phyloP scores from a whole-genome alignment of 768 basidiomycete species.

The Xerocomellus chrysenteron region DNA sequence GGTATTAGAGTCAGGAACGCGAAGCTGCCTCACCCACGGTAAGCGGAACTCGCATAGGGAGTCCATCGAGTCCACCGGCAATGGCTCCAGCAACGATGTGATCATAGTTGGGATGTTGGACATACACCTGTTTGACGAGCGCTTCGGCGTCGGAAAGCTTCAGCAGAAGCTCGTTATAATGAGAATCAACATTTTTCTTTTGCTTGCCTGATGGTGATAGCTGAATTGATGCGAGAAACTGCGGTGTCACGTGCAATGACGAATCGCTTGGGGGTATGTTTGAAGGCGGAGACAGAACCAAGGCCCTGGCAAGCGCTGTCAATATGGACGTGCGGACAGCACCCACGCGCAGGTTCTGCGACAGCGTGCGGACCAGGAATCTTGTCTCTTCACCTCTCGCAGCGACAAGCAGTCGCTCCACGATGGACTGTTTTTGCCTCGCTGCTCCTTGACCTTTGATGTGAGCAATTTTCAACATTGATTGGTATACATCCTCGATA shows the following conservation, averaged over 20 bases:
- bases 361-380: constrained; percentile 74
- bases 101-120: constrained; percentile 74
- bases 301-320: constrained; percentile 74
- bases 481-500: constrained; percentile 63
- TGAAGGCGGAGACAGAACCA: constrained; percentile 56
- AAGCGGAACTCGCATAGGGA: constrained; percentile 61
- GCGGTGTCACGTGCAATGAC: constrained; percentile 27
- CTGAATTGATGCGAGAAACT: constrained; percentile 19
- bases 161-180: constrained; percentile 36
- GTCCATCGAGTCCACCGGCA: constrained; percentile 56
- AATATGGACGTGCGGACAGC: constrained; percentile 84
- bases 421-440: constrained; percentile 72
- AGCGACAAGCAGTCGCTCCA: constrained; percentile 79
- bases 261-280: constrained; percentile 23
- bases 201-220: constrained; percentile 21
- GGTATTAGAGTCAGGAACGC: constrained; percentile 3
- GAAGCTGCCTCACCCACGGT: constrained; percentile 56
- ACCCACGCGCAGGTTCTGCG: constrained; percentile 79
- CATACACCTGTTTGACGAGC: constrained; percentile 69
- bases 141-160: constrained; percentile 60
- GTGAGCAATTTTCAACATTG: constrained; percentile 62
- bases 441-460: constrained; percentile 75
- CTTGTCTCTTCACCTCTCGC: constrained; percentile 87
- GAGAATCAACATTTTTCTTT: constrained; percentile 32
- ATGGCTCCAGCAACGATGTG: constrained; percentile 64